phyloP scores from a whole-genome alignment of 2,329 filamentous ascomycete genomes.

The Colletotrichum lini region DNA sequence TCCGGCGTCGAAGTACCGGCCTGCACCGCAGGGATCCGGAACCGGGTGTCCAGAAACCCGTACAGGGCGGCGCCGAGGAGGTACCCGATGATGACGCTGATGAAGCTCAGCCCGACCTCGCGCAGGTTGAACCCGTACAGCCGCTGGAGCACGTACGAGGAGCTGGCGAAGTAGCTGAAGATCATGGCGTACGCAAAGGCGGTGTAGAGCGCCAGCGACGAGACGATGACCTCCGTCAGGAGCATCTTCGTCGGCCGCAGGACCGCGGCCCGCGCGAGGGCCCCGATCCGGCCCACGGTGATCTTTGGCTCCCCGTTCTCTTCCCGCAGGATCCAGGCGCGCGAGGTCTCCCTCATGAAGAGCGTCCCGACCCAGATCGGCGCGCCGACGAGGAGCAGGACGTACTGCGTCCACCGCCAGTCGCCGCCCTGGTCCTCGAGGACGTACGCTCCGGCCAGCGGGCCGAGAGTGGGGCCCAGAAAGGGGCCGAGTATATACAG shows the following conservation, averaged over 20 bases:
- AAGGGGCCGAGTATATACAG: slow-evolving; percentile 81
- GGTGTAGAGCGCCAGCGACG: slow-evolving; percentile 79
- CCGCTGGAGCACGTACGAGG: slow-evolving; percentile 39
- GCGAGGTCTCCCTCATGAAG: slow-evolving; percentile 37
- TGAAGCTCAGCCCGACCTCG: slow-evolving; percentile 42
- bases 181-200: slow-evolving; percentile 66
- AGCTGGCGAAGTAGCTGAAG: slow-evolving; percentile 66
- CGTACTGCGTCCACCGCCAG: slow-evolving; percentile 47
- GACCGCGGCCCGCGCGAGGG: slow-evolving; percentile 16
- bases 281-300: background rate
- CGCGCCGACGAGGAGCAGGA: slow-evolving; percentile 42
- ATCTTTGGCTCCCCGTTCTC: slow-evolving; percentile 23
- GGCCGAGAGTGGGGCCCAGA: slow-evolving; percentile 58
- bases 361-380: slow-evolving; percentile 22
- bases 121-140: slow-evolving; percentile 40
- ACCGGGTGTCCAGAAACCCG: slow-evolving; percentile 37
- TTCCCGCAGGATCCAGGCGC: slow-evolving; percentile 33
- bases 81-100: slow-evolving; percentile 42
- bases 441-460: slow-evolving; percentile 68
- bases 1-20: slow-evolving; percentile 35
- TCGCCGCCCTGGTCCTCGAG: slow-evolving; percentile 33
- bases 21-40: slow-evolving; percentile 9
- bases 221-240: slow-evolving; percentile 68
- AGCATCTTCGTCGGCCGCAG: slow-evolving; percentile 43
- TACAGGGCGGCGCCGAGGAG: slow-evolving; percentile 32